Evolutionary conservation across 2,329 filamentous ascomycete genomes (phyloP), one percentile per base, ranked within the genome.

Genomic region (Aspergillus versicolor): DNA sequence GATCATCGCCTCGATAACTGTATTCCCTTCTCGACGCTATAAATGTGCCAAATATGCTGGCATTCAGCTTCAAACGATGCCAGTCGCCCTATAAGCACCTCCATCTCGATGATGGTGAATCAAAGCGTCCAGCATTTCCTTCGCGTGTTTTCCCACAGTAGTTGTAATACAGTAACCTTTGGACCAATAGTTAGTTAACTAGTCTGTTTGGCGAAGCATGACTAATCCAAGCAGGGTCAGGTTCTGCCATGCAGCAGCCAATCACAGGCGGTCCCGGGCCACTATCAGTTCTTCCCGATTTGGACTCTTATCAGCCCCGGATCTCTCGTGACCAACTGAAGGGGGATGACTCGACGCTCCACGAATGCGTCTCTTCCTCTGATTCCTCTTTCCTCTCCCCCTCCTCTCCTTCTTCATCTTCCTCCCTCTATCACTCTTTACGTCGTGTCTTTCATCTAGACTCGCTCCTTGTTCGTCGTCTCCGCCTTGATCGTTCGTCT

Each of bases 271-370:
- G 27, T 17, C 12, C 45, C 49, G 6, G 37, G 27, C 17, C 46
- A 55, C 45, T 44, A 22, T 46, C 41, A 46, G 38, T 17, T 11
- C 30, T 41, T 52, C 30, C 40, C 22, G 41, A 56, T 41, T 37
- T 19, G 42, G 42, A 38, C 6, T 34, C 46, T 48, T 58, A 48
- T 37, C 44, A 50, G 38, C 47, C 46, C 27, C 12, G 30, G 42
- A 51, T 27, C 27, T 49, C 57, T 59, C 57, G 57, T 59, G 57
- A 59, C 57, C 43, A 32, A 47, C 43, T 19, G 24, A 50, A 49
- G 45, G 50, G 46, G 52, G 58, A 59, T 62, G 60, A 62, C 60
- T 62, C 60, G 46, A 40, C 50, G 27, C 22, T 12, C 42, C 19
- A 27, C 44, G 13, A 17, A 46, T 46, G 9, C 9, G 0, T 19